phyloP scores from a whole-genome alignment of 2,329 filamentous ascomycete species.

The Fusarium incarnatum region DNA sequence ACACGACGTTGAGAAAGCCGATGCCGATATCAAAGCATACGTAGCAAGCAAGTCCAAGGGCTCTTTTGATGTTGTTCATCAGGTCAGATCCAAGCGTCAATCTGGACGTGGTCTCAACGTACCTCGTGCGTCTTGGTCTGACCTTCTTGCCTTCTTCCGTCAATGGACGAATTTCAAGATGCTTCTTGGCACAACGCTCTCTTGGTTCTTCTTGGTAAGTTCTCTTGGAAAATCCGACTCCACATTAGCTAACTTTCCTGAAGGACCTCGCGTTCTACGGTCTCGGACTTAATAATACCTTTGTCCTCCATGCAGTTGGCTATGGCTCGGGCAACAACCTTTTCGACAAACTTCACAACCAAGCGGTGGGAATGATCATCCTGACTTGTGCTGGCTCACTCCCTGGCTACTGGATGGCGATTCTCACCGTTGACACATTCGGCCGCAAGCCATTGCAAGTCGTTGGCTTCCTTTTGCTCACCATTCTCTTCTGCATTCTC shows the following conservation, averaged over 20 bases:
- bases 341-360: constrained; percentile 77
- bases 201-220: constrained; percentile 80
- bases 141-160: constrained; percentile 75
- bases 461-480: constrained; percentile 70
- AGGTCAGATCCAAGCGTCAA: constrained; percentile 65
- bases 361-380: constrained; percentile 81
- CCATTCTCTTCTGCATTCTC: constrained; percentile 70
- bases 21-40: constrained; percentile 75
- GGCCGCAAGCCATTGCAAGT: constrained; percentile 83
- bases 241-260: constrained; percentile 7
- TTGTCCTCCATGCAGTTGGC: constrained; percentile 78
- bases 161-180: constrained; percentile 77
- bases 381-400: constrained; percentile 81
- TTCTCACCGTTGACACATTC: constrained; percentile 78
- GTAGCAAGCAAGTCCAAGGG: constrained; percentile 61
- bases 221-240: not conserved
- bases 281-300: constrained; percentile 79
- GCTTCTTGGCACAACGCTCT: constrained; percentile 79
- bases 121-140: constrained; percentile 76
- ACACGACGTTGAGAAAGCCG: constrained; percentile 79
- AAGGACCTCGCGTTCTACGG: constrained; percentile 76
- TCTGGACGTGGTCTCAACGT: constrained; percentile 67
- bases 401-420: constrained; percentile 83
- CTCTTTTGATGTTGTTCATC: constrained; percentile 60
- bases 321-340: constrained; percentile 73